Evolutionary conservation across 805 yeast genomes (phyloP).

Genomic region (Ogataea populi-albae): DNA sequence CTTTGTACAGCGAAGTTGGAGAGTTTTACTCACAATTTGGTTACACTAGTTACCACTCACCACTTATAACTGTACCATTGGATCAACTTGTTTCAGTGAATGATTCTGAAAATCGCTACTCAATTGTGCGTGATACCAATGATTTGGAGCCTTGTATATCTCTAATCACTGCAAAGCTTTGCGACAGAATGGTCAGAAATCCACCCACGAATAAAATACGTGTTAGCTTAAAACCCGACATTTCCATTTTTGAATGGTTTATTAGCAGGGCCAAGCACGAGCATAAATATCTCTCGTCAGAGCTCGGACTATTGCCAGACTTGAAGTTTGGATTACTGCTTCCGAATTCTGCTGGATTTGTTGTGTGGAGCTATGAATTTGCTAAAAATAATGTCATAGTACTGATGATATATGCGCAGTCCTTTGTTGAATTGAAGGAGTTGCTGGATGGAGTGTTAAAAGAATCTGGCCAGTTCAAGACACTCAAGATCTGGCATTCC

Average conservation of each 20-base stretch:
- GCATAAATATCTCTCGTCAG: conserved; percentile 2
- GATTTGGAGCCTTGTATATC: too few relatives aligned
- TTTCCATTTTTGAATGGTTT: conserved; percentile 40
- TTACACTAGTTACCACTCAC: conserved; percentile 34
- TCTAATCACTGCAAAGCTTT: too few relatives aligned
- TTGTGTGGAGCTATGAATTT: conserved; percentile 43
- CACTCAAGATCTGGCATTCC: conserved; percentile 25
- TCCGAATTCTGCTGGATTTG: conserved; percentile 28
- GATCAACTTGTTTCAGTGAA: background rate
- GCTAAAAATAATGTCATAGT: conserved; percentile 12
- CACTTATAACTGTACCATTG: conserved; percentile 18
- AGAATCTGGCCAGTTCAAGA: conserved; percentile 14
- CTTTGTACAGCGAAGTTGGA: conserved; percentile 73
- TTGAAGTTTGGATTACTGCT: conserved; percentile 11
- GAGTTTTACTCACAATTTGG: conserved; percentile 65
- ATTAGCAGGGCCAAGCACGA: conserved; percentile 33
- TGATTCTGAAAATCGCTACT: background rate
- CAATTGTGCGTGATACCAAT: background rate
- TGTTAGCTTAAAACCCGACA: conserved; percentile 36
- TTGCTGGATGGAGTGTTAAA: conserved; percentile 14
- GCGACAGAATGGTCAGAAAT: conserved; percentile 1
- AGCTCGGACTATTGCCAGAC: conserved; percentile 5
- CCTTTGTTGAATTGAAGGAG: conserved; percentile 7
- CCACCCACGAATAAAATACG: too few relatives aligned
- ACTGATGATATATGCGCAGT: conserved; percentile 19